These are phyloP conservation scores for Nakazawaea sp. DNA, from an alignment of 805 yeast genomes.

Conservation along the genomic window DNA sequence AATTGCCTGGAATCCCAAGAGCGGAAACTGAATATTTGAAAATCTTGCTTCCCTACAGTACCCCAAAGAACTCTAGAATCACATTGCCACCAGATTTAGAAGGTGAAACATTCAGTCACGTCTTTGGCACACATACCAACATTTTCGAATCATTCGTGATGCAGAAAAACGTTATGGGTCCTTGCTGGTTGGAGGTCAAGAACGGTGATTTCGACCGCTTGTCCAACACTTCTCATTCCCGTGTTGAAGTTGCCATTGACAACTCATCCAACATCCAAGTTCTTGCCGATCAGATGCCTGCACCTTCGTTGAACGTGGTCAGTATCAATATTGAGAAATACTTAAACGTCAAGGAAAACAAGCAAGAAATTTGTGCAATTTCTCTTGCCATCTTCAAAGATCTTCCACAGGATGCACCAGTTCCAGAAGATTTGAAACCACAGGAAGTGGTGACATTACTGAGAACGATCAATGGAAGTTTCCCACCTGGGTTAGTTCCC, in stretches of 20 bases:
- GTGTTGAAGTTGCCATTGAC: slow-evolving; percentile 59
- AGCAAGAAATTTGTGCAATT: slow-evolving; percentile 83
- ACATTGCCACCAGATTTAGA: slow-evolving; percentile 54
- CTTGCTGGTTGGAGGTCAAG: slow-evolving; percentile 85
- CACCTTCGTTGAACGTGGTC: slow-evolving; percentile 68
- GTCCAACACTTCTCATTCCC: slow-evolving; percentile 71
- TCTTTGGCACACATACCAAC: slow-evolving; percentile 70
- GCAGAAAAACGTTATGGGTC: slow-evolving; percentile 87
- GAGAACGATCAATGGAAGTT: slow-evolving; percentile 66
- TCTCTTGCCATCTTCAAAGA: slow-evolving; percentile 66
- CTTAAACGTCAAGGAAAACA: slow-evolving; percentile 65
- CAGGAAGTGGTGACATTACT: slow-evolving; percentile 62
- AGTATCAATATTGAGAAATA: slow-evolving; percentile 76
- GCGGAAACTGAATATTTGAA: slow-evolving; percentile 70
- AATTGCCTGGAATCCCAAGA: slow-evolving; percentile 68
- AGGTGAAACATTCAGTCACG: slow-evolving; percentile 71
- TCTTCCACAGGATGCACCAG: slow-evolving; percentile 70
- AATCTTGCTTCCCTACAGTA: slow-evolving; percentile 66
- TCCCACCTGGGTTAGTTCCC: slow-evolving; percentile 72
- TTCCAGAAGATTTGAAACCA: slow-evolving; percentile 54
- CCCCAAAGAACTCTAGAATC: slow-evolving; percentile 44
- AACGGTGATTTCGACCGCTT: slow-evolving; percentile 53
- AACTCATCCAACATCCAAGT: slow-evolving; percentile 43
- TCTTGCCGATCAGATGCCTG: slow-evolving; percentile 32
- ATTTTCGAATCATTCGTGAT: slow-evolving; percentile 83